Conservation (phyloP, 176 grass and related monocot genomes). For the Calamus simplicifolius region DNA sequence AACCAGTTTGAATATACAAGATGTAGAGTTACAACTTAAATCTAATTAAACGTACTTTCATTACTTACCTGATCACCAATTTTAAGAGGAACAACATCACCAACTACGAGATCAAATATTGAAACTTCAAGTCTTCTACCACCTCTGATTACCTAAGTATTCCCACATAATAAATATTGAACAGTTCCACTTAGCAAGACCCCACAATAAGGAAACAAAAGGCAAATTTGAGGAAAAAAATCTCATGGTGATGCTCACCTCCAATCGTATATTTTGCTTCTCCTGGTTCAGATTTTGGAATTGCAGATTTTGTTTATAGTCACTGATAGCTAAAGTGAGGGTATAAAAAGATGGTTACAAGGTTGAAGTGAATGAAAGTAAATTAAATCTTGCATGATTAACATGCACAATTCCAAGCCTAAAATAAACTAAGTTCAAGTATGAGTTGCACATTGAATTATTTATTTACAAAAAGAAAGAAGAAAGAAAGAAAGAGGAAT, state of each 20-base stretch:
- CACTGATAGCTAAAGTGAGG: conserved; percentile 53
- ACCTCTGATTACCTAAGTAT: conserved; percentile 58
- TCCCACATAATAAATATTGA: too few species aligned
- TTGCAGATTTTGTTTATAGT: conserved; percentile 91
- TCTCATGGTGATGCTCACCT: conserved; percentile 30
- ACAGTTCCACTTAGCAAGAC: too few species aligned
- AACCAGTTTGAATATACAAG: conserved; percentile 18
- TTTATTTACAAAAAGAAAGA: too few species aligned
- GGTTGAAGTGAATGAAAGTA: neutral
- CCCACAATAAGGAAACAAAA: too few species aligned
- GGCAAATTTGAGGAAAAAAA: too few species aligned
- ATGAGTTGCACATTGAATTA: too few species aligned
- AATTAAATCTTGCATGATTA: too few species aligned
- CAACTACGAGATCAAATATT: conserved; percentile 90
- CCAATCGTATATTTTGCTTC: conserved; percentile 94
- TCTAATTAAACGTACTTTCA: conserved; percentile 18
- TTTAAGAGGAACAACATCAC: conserved; percentile 91
- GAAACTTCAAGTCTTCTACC: conserved; percentile 76
- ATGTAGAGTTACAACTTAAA: conserved; percentile 20
- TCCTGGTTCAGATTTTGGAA: conserved; percentile 94
- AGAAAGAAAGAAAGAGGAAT: too few species aligned
- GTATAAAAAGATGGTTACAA: conserved; percentile 3
- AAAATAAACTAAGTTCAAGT: too few species aligned
- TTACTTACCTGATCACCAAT: conserved; percentile 92
- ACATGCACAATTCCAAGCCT: too few species aligned